A percentile compares a stretch with the other conserved stretches of the same genome.
Evolutionary conservation across 768 basidiomycete species (phyloP).

Genomic region (Lentinula sp.): DNA sequence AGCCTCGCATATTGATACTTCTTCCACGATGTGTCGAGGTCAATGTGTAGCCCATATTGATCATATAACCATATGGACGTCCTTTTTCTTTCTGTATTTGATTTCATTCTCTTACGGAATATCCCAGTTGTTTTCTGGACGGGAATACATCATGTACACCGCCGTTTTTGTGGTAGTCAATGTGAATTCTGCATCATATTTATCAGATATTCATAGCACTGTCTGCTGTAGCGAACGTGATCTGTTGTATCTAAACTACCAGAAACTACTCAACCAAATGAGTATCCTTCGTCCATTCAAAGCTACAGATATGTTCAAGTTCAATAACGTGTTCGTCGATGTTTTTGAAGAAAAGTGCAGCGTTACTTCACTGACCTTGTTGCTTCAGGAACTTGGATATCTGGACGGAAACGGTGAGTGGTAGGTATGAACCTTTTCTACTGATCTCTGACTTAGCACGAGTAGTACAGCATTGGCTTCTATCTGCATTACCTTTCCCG

Average conservation of each 20-base stretch:
- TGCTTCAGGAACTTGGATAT: slow-evolving; percentile 77
- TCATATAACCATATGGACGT: not conserved
- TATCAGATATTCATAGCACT: too few species aligned
- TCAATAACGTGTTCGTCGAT: slow-evolving; percentile 76
- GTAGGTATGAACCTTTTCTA: not conserved
- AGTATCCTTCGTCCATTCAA: slow-evolving; percentile 82
- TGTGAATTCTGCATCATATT: too few species aligned
- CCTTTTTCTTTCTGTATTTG: not conserved
- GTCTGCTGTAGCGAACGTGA: too few species aligned
- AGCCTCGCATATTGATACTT: slow-evolving; percentile 1
- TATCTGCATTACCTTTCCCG: slow-evolving; percentile 84
- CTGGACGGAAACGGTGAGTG: slow-evolving; percentile 91
- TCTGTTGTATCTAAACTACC: too few species aligned
- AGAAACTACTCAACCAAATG: slow-evolving; percentile 44
- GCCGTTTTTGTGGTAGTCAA: too few species aligned
- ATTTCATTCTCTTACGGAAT: not conserved
- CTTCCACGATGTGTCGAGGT: slow-evolving; percentile 1
- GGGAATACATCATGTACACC: not conserved
- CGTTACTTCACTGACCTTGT: not conserved
- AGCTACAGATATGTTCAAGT: slow-evolving; percentile 86
- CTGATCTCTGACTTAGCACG: not conserved
- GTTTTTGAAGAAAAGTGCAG: not conserved
- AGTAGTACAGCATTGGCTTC: slow-evolving; percentile 80
- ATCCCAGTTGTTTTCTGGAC: not conserved
- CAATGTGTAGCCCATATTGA: slow-evolving; percentile 3